phyloP scores from a whole-genome alignment of 2,329 filamentous ascomycete genomes.

The Colletotrichum neosansevieriae region DNA sequence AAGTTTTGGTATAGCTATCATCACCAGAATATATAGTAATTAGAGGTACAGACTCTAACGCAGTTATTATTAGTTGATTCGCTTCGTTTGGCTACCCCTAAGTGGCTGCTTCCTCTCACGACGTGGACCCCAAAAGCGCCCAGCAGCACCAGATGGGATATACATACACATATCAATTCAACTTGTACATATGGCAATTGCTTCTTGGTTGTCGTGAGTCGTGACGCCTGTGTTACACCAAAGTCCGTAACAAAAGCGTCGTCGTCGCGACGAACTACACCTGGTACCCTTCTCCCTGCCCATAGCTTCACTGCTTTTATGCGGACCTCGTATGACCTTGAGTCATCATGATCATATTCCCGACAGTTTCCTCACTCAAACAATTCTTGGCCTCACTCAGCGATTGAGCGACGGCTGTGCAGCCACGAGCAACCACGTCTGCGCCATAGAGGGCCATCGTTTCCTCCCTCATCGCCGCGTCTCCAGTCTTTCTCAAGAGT shows the following conservation, averaged over 20 bases:
- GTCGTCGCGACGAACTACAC: no score
- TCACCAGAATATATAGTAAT: no score
- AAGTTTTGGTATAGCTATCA: no score
- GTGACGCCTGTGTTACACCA: neutral
- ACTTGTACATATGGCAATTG: neutral
- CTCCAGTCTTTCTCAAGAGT: slow-evolving; percentile 40
- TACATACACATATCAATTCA: neutral
- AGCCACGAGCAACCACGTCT: slow-evolving; percentile 50
- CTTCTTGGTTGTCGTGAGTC: neutral
- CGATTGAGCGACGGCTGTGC: slow-evolving; percentile 50
- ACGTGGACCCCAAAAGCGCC: no score
- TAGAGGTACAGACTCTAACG: no score
- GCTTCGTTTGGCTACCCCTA: no score
- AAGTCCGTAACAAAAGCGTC: no score
- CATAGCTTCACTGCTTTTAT: slow-evolving; percentile 1
- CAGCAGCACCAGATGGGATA: no score
- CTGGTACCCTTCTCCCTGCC: no score
- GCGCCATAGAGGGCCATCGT: slow-evolving; percentile 48
- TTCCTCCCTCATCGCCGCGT: slow-evolving; percentile 33
- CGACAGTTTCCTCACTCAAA: slow-evolving; percentile 46
- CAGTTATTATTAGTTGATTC: no score
- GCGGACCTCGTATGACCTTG: slow-evolving; percentile 45
- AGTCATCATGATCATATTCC: slow-evolving; percentile 50
- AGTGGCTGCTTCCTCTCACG: no score
- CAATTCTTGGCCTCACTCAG: slow-evolving; percentile 49